Evolutionary conservation across 345 rosid genomes (phyloP), one percentile per base, ranked within the genome.

Genomic region (Zanthoxylum bungeanum): DNA sequence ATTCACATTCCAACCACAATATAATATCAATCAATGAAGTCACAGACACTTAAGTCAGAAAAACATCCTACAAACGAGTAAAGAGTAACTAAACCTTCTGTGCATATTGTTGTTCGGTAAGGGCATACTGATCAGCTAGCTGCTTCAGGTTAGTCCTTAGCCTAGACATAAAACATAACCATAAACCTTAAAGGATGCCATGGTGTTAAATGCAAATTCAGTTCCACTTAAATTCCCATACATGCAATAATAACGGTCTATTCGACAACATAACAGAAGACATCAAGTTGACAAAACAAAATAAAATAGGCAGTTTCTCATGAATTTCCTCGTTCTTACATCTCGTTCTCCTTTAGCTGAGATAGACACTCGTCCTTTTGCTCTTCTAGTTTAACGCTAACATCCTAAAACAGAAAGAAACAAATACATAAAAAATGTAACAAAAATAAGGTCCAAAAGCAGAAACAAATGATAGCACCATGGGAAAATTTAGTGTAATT

Each of bases 311-410:
- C 3, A 47, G 9, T 14, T 69, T 12, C 27, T 25, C 34, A 57
- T 30, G 75, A 21, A 55, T 76, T 71, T 44, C 39, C 25, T 17
- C 31, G 27, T 39, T 66, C 95, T 87, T 86, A 94, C 98, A 85
- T 94, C 72, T 92, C 98, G 77, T 94, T 94, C 83, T 94, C 97
- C 82, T 86, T 94, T 60, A 94, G 85, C 80, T 90, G 95, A 31
- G 92, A 21, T 70, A 92, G 89, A 69, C 85, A 84, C 66, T 90
- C 98, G 65, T 90, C 88, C 77, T 92, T 94, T 81, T 92, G 97
- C 76, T 89, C 92, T 21, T 92, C 98, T 76, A 94, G 81, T 90
- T 83, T 94, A 65, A 76, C 75, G 85, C 91, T 90, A 78, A 92
- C 97, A 74, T 92, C 98, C 97, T 94, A 81, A 58, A 74, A 51